A percentile compares a stretch with the other conserved stretches of the same genome.
phyloP scores from a whole-genome alignment of 2,329 filamentous ascomycete species.

The Diaporthe sp. region DNA sequence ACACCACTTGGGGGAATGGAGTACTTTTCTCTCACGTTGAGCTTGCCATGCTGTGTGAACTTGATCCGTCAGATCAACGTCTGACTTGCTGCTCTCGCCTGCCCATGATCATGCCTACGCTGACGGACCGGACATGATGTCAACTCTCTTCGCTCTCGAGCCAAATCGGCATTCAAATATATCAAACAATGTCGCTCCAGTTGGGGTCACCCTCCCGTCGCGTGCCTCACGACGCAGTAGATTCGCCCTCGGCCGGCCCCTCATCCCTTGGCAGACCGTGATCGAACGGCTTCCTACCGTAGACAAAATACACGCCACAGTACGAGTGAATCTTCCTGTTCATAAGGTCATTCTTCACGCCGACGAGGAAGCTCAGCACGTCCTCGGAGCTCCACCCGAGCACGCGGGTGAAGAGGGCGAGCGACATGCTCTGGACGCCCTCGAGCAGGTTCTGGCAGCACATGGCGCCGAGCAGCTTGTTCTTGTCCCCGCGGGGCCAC shows the following conservation, averaged over 20 bases:
- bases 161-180: background rate
- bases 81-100: background rate
- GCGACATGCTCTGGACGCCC: conserved; percentile 45
- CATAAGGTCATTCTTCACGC: conserved; percentile 45
- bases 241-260: background rate
- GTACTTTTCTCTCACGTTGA: background rate
- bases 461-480: conserved; percentile 47
- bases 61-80: background rate
- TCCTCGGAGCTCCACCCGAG: conserved; percentile 43
- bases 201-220: no score
- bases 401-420: conserved; percentile 44
- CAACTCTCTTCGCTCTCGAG: no score
- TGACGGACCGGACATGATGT: no score
- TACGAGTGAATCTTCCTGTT: conserved; percentile 47
- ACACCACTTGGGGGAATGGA: background rate
- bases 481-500: conserved; percentile 48
- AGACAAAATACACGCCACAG: conserved; percentile 43
- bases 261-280: background rate
- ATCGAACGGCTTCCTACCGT: conserved; percentile 30
- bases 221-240: background rate
- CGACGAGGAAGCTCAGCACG: conserved; percentile 43
- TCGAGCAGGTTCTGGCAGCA: conserved; percentile 44
- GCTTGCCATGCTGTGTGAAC: background rate
- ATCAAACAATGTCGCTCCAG: background rate
- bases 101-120: background rate